Conservation (phyloP, 2,329 filamentous ascomycete species). For the Lecanoromycetidae sp. region DNA sequence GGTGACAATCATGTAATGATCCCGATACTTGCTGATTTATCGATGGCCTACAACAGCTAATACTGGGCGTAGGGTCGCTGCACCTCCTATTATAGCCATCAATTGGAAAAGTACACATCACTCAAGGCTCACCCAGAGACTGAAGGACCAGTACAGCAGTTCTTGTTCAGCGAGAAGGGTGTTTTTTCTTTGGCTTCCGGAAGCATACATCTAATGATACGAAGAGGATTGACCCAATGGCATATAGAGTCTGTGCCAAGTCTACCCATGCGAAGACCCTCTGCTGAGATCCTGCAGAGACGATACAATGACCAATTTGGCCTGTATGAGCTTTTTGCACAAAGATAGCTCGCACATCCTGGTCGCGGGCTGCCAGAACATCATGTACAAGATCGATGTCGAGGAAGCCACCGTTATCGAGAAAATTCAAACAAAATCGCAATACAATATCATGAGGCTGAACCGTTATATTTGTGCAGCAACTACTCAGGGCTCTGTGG, state of each 20-base stretch:
- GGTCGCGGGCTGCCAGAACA: constrained; percentile 72
- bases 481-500: constrained; percentile 66
- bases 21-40: constrained; percentile 11
- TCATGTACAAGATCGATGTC: constrained; percentile 66
- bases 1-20: constrained; percentile 70
- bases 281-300: constrained; percentile 35
- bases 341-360: constrained; percentile 73
- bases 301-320: constrained; percentile 70
- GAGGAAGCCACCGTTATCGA: constrained; percentile 62
- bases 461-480: constrained; percentile 83
- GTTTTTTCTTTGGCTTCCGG: constrained; percentile 72
- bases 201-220: constrained; percentile 77
- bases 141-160: constrained; percentile 73
- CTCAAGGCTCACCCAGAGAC: constrained; percentile 63
- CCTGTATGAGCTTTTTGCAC: constrained; percentile 91
- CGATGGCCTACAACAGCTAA: background rate
- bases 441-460: constrained; percentile 86
- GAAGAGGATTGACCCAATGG: constrained; percentile 77
- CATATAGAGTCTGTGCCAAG: constrained; percentile 61
- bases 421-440: constrained; percentile 56
- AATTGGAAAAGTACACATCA: constrained; percentile 81
- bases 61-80: constrained; percentile 57
- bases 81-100: constrained; percentile 63
- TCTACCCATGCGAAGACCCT: background rate
- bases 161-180: constrained; percentile 83